Base-by-base conservation (phyloP, 495 filamentous ascomycete species). In the Chaetomium fimeti region DNA sequence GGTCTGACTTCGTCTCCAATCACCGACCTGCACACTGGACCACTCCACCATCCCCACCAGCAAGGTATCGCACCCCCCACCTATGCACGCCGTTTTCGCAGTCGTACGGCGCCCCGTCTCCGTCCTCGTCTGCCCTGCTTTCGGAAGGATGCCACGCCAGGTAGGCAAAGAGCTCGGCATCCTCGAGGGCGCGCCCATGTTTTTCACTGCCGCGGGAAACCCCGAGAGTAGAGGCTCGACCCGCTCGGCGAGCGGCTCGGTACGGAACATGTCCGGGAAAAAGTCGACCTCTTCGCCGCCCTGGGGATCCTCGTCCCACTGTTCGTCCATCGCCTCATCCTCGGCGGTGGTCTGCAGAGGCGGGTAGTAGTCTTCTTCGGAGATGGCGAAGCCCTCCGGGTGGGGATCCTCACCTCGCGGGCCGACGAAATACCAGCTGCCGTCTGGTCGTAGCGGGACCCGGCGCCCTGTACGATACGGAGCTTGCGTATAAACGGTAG, bases 101-200 rank as follows among this genome's bases (percentile, higher is more conserved):
- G 22, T 45, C 38, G 55, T 57, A 57, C 32, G 55, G 55, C 55
- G 55, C 55, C 55, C 20, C 55, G 55, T 57, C 55, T 20, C 56
- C 56, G 20, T 60, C 48, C 40, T 60, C 57, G 22, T 28, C 42
- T 20, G 15, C 54, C 65, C 68, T 65, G 61, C 62, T 57, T 47
- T 66, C 43, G 28, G 68, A 70, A 32, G 70, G 70, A 40, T 58
- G 54, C 69, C 67, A 72, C 32, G 62, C 56, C 18, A 72, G 68
- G 25, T 65, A 70, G 7, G 67, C 40, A 38, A 72, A 72, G 5
- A 72, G 54, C 59, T 72, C 67, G 3, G 69, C 69, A 20, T 72
- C 65, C 43, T 66, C 51, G n/a, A 72, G 62, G 32, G 62, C 49
- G 62, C 49, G 40, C 61, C 47, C 40, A 60, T 60, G 13, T 60